Conservation (phyloP, 495 filamentous ascomycete genomes). For the Physcia stellaris region DNA sequence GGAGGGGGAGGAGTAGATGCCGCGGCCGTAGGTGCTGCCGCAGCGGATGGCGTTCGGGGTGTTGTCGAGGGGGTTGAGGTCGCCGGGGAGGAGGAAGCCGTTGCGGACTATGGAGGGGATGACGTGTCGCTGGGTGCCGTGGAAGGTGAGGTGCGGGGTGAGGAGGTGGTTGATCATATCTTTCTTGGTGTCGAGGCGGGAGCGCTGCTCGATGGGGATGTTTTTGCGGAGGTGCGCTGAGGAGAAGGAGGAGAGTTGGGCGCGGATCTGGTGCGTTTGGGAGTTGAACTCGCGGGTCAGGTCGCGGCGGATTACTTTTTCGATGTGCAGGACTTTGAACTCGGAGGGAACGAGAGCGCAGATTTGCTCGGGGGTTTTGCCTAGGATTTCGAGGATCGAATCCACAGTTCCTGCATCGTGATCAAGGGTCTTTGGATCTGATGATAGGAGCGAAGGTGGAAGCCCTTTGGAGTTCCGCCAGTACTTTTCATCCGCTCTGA, state of each 20-base stretch:
- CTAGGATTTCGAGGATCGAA: too few relatives aligned
- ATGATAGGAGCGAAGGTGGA: too few relatives aligned
- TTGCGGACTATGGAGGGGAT: slow-evolving; percentile 30
- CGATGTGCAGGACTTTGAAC: slow-evolving; percentile 28
- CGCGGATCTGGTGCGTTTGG: slow-evolving; percentile 16
- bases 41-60: slow-evolving; percentile 14
- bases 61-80: slow-evolving; percentile 12
- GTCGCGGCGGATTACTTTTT: slow-evolving; percentile 24
- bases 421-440: too few relatives aligned
- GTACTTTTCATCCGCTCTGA: too few relatives aligned
- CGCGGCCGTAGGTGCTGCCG: slow-evolving; percentile 24
- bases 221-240: not conserved
- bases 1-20: slow-evolving; percentile 24
- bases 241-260: slow-evolving; percentile 10
- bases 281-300: slow-evolving; percentile 18
- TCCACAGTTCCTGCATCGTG: too few relatives aligned
- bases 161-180: not conserved
- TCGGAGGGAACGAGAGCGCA: slow-evolving; percentile 15
- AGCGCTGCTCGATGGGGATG: not conserved
- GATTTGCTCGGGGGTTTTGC: slow-evolving; percentile 22
- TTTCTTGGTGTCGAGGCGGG: not conserved
- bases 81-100: slow-evolving; percentile 26
- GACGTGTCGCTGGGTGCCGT: slow-evolving; percentile 22
- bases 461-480: too few relatives aligned
- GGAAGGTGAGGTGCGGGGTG: slow-evolving; percentile 18